Evolutionary conservation across 768 basidiomycete genomes (phyloP), one percentile per base, ranked within the genome.

Genomic region (Trametopsis cervina): DNA sequence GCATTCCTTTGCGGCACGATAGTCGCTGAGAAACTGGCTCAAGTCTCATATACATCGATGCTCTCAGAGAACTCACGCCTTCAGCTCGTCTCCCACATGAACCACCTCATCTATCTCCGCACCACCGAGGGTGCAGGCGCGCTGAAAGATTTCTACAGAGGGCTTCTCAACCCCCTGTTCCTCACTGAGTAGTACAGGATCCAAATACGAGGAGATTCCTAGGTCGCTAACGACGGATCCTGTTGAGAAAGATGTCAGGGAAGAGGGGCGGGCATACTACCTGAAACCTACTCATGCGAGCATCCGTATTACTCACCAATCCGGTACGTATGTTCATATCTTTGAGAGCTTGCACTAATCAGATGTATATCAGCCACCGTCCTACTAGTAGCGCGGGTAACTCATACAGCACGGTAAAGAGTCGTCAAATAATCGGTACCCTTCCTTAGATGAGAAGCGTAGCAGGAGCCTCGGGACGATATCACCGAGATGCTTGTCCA

Each of bases 31-130:
- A 18, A 20, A 38, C 27, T 20, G 50, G 54, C 12, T 27, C 24
- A 37, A n/a, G n/a, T n/a, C n/a, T n/a, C n/a, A n/a, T n/a, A n/a
- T n/a, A n/a, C n/a, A n/a, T n/a, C n/a, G n/a, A n/a, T n/a, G n/a
- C n/a, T n/a, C n/a, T n/a, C n/a, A n/a, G 10, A 18, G 3, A 29
- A 53, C 75, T 53, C 55, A 87, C 88, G 75, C 73, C 42, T 70
- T 60, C 24, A 87, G 60, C 53, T 89, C 86, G 59, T 91, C 88
- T 0, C 89, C 89, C 35, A 90, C 74, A 54, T 91, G 88, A 17
- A 89, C 57, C 27, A 73, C 75, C 56, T 84, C 69, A 22, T 60
- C 56, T 1, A 68, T 49, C 7, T 48, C 45, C 20, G 79, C 67
- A 1, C 60, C 54, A 12, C 58, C 65, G 0, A 65, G 56, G 10